phyloP scores from a whole-genome alignment of 2,329 filamentous ascomycete species.

The Huntiella abstrusa region DNA sequence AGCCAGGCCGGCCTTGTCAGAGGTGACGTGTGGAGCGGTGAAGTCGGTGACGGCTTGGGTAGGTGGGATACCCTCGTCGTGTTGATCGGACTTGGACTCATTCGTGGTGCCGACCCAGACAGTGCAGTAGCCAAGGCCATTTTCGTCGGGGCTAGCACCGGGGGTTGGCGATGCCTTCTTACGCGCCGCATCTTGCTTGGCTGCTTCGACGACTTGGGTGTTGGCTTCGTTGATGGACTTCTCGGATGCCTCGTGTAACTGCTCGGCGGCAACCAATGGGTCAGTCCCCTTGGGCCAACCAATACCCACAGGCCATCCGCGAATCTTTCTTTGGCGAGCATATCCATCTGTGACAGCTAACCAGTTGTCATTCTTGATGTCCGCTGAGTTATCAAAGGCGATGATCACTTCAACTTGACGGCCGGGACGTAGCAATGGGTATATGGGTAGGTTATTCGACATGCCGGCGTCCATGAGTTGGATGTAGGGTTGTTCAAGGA shows the following conservation, averaged over 20 bases:
- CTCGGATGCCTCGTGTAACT: conserved; percentile 39
- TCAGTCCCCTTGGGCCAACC: conserved; percentile 56
- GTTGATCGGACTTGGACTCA: conserved; percentile 36
- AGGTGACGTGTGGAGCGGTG: conserved; percentile 42
- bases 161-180: background rate
- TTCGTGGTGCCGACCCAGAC: conserved; percentile 81
- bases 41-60: conserved; percentile 39
- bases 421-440: conserved; percentile 75
- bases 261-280: conserved; percentile 17
- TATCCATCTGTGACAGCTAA: conserved; percentile 87
- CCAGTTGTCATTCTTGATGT: conserved; percentile 91
- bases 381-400: conserved; percentile 85
- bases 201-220: conserved; percentile 41
- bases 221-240: conserved; percentile 48
- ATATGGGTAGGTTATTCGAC: conserved; percentile 95
- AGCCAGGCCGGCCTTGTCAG: conserved; percentile 62
- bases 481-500: conserved; percentile 52
- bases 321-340: conserved; percentile 70
- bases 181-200: conserved; percentile 12
- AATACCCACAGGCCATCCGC: conserved; percentile 86
- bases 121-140: conserved; percentile 72
- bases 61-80: conserved; percentile 27
- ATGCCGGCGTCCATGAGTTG: conserved; percentile 94
- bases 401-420: conserved; percentile 78
- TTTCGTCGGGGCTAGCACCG: conserved; percentile 14